These are phyloP conservation scores for Ceratorhiza oryzae-sativae DNA, from an alignment of 1,284 basidiomycete species.

Conservation along the genomic window DNA sequence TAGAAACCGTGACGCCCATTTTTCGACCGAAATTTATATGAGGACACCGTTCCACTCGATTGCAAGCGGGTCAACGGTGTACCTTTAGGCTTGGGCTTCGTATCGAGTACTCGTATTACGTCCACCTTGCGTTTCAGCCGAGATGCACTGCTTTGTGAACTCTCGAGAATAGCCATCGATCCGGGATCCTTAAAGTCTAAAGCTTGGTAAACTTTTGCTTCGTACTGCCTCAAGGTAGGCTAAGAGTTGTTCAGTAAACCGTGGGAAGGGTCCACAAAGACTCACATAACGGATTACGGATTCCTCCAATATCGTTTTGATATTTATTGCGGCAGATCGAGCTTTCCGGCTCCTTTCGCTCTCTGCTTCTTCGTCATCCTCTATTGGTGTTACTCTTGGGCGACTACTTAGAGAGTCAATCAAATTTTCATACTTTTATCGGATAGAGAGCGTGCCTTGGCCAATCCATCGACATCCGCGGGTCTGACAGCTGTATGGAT, in stretches of 20 bases:
- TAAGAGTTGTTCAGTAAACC: neutral
- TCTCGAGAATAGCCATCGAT: slow-evolving; percentile 1
- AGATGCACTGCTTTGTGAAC: neutral
- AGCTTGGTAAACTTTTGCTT: neutral
- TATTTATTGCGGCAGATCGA: slow-evolving; percentile 39
- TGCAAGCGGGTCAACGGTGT: no score
- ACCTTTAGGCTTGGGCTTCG: no score
- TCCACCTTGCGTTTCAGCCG: no score
- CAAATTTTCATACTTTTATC: neutral
- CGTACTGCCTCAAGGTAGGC: neutral
- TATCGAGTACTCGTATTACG: neutral
- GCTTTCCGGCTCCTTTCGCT: slow-evolving; percentile 36
- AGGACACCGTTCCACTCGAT: neutral
- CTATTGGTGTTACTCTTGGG: neutral
- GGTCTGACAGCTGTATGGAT: neutral
- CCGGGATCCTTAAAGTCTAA: neutral
- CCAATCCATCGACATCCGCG: neutral
- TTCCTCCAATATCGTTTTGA: neutral
- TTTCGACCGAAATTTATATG: neutral
- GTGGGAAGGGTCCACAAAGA: neutral
- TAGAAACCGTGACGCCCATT: slow-evolving; percentile 20
- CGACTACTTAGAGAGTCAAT: neutral
- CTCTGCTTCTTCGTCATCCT: slow-evolving; percentile 40
- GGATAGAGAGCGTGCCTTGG: neutral
- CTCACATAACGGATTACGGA: slow-evolving; percentile 4